Base-by-base conservation (phyloP, 306 rosid species). In the Oemleria cerasiformis region DNA sequence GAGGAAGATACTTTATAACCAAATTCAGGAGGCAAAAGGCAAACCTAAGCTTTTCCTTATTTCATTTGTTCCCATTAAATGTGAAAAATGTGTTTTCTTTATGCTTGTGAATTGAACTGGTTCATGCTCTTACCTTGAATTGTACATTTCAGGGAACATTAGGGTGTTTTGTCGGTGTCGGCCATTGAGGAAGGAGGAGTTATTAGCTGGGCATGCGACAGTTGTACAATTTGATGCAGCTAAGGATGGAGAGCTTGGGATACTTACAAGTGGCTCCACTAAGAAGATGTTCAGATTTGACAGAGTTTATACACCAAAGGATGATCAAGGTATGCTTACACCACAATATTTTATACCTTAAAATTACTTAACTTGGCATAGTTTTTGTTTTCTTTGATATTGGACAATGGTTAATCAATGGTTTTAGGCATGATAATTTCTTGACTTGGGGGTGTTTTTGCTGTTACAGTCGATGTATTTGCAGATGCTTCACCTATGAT, bases 161-260 rank as follows among this genome's bases (percentile, higher is more conserved):
- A 79, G 90, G 71, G 90, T 88, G 67, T 88, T 77, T 70, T 88
- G 92, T 79, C 82, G 92, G 74, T 71, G 85, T 41, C 76, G 75
- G 56, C 92, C 92, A 8, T 85, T 73, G 78, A 56, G 74, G 84
- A 84, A 73, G 76, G 75, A 71, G 38, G 80, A 15, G 71, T 81
- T 44, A 73, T 51, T 25, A 36, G 63, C 64, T 39, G 57, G 70
- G 19, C 50, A 49, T 61, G 65, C 75, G 17, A 68, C 74, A 50
- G 74, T 68, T 50, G 53, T 62, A 17, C 63, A 76, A 30, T 76
- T 76, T 76, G 70, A 76, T 51, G 70, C 58, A 13, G 70, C 75
- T 45, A 61, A 68, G 21, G 79, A 76, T 68, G 79, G 75, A 76
- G 79, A 76, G 20, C 70, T 76, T 61, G 75, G 75, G 56, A 60